A percentile compares a stretch with the other conserved stretches of the same genome.
Conservation (phyloP, 371 early-diverging fungal species). For the Mycotypha africana region DNA sequence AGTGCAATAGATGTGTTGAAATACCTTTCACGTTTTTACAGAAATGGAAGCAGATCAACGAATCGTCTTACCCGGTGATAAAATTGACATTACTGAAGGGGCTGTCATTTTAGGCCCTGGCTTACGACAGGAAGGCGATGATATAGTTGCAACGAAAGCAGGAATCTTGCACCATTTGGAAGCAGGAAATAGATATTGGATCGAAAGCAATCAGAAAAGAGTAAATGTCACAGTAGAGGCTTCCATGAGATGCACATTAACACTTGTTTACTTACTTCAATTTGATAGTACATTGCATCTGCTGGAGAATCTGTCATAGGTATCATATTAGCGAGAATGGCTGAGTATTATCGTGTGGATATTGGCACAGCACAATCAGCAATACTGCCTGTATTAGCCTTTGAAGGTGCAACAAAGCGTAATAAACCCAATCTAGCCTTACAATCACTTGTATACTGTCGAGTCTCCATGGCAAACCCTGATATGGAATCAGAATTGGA, state of each 20-base stretch:
- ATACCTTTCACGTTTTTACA: not conserved
- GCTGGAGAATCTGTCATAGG: slow-evolving; percentile 88
- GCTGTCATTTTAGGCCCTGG: slow-evolving; percentile 75
- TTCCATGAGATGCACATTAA: too few species aligned
- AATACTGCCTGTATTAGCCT: slow-evolving; percentile 71
- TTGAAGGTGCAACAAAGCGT: slow-evolving; percentile 93
- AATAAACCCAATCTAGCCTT: slow-evolving; percentile 76
- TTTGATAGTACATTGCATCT: slow-evolving; percentile 77
- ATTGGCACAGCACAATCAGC: slow-evolving; percentile 91
- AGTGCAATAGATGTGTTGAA: too few species aligned
- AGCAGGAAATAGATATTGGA: slow-evolving; percentile 67
- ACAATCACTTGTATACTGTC: slow-evolving; percentile 80
- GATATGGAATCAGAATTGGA: slow-evolving; percentile 97
- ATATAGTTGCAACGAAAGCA: slow-evolving; percentile 65
- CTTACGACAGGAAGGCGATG: slow-evolving; percentile 58
- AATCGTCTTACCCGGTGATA: slow-evolving; percentile 67
- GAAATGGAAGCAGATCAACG: slow-evolving; percentile 23
- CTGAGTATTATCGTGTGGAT: slow-evolving; percentile 85
- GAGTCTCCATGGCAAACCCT: slow-evolving; percentile 80
- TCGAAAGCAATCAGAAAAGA: slow-evolving; percentile 75
- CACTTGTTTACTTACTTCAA: not conserved
- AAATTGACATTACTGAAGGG: slow-evolving; percentile 26
- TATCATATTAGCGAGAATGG: slow-evolving; percentile 58
- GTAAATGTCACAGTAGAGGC: slow-evolving; percentile 30
- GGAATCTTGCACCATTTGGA: slow-evolving; percentile 61